Percentiles rank a stretch among this genome's conserved stretches.
Conservation (phyloP, 2,329 filamentous ascomycete species). For the Sclerotinia subarctica region DNA sequence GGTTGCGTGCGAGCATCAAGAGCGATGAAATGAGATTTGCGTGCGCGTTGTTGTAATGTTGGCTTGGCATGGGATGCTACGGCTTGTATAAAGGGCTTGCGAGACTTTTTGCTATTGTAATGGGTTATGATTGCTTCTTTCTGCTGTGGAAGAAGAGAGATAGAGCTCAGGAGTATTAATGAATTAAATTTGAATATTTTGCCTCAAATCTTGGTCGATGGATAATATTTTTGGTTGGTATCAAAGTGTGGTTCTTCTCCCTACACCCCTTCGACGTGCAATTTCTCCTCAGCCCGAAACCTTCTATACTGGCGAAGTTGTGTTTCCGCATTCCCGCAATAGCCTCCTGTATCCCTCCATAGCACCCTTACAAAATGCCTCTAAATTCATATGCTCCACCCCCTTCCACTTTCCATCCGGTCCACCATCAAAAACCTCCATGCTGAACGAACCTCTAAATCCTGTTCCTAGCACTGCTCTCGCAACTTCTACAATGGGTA, state of each 20-base stretch:
- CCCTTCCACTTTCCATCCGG: constrained; percentile 47
- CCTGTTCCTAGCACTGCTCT: constrained; percentile 65
- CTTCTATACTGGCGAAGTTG: not conserved
- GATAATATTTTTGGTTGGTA: not conserved
- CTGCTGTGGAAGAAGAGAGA: not conserved
- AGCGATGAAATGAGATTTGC: not conserved
- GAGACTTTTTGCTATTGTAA: not conserved
- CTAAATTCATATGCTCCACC: constrained; percentile 44
- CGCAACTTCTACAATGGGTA: constrained; percentile 62
- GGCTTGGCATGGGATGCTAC: not conserved
- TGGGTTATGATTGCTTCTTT: not conserved
- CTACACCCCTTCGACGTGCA: not conserved
- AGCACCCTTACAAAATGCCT: constrained; percentile 49
- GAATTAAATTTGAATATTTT: not conserved
- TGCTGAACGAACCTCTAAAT: constrained; percentile 60
- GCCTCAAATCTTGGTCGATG: not conserved
- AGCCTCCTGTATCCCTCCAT: constrained; percentile 43
- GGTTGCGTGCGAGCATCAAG: not conserved
- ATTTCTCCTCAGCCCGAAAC: not conserved
- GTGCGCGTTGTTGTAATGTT: not conserved
- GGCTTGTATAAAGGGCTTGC: not conserved
- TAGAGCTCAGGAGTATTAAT: not conserved
- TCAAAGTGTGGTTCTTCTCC: no score
- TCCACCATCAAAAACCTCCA: constrained; percentile 67
- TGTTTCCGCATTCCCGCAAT: not conserved